Evolutionary conservation across 2,329 filamentous ascomycete species (phyloP).

Genomic region (Neopestalotiopsis sp.): DNA sequence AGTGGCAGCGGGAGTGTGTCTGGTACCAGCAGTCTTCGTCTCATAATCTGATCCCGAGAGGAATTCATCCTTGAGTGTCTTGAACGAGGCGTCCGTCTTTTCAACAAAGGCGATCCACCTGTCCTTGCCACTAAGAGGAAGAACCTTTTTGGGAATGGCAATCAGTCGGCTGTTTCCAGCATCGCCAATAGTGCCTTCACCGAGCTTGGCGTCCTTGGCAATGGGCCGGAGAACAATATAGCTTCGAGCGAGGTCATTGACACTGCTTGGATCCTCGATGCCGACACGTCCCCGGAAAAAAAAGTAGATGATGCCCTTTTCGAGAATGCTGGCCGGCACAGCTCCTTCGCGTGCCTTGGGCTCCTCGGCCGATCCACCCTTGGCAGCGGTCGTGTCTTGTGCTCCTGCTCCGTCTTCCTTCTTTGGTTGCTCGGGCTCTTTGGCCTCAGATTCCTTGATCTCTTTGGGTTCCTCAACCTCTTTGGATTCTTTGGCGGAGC

Average conservation of each 20-base stretch:
- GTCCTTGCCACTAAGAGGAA: constrained; percentile 72
- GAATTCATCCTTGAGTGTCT: constrained; percentile 75
- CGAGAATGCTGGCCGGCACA: constrained; percentile 65
- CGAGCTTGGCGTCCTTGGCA: constrained; percentile 70
- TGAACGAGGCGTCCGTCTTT: constrained; percentile 68
- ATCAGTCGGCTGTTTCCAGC: constrained; percentile 71
- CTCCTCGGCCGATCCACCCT: constrained; percentile 33
- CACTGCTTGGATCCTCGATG: constrained; percentile 69
- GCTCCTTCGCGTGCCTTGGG: constrained; percentile 37
- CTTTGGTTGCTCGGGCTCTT: neutral
- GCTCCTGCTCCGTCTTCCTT: constrained; percentile 39
- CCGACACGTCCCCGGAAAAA: constrained; percentile 82
- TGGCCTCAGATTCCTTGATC: neutral
- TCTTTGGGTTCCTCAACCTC: neutral
- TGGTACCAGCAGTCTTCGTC: constrained; percentile 75
- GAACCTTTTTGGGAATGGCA: constrained; percentile 82
- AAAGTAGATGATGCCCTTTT: constrained; percentile 92
- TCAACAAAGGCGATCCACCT: constrained; percentile 85
- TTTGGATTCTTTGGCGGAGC: neutral
- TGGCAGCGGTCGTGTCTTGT: constrained; percentile 28
- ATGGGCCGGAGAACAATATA: constrained; percentile 82
- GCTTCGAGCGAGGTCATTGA: constrained; percentile 76
- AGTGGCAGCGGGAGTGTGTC: constrained; percentile 70
- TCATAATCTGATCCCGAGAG: constrained; percentile 70
- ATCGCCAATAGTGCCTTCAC: constrained; percentile 52